Conservation (phyloP, 768 basidiomycete species). For the Russula brevipes region DNA sequence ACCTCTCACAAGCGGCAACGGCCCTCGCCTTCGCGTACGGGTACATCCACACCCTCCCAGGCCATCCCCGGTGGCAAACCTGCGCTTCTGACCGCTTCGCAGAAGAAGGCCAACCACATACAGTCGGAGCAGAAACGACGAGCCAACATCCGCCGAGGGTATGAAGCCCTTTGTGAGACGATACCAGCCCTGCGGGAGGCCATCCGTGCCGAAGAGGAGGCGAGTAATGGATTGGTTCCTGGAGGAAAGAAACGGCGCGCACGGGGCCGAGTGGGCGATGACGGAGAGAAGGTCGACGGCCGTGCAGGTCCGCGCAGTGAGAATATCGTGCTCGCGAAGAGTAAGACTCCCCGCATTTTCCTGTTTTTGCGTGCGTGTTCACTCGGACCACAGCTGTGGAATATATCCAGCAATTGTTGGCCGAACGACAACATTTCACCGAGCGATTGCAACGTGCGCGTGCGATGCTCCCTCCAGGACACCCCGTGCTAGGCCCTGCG, state of each 20-base stretch:
- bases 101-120: slow-evolving; percentile 93
- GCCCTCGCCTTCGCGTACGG: slow-evolving; percentile 18
- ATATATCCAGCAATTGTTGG: slow-evolving; percentile 63
- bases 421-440: slow-evolving; percentile 52
- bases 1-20: slow-evolving; percentile 17
- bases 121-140: slow-evolving; percentile 91
- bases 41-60: slow-evolving; percentile 20
- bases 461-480: slow-evolving; percentile 49
- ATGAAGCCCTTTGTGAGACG: slow-evolving; percentile 79
- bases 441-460: slow-evolving; percentile 58
- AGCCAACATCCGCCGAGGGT: slow-evolving; percentile 84
- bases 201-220: slow-evolving; percentile 69
- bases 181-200: slow-evolving; percentile 81
- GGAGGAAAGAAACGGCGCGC: slow-evolving; percentile 29
- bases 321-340: slow-evolving; percentile 82
- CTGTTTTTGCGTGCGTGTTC: slow-evolving; percentile 16
- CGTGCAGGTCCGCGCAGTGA: slow-evolving; percentile 87
- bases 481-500: slow-evolving; percentile 47
- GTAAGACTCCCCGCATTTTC: slow-evolving; percentile 46
- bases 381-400: slow-evolving; percentile 64
- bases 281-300: slow-evolving; percentile 69
- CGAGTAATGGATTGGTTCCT: slow-evolving; percentile 37
- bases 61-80: slow-evolving; percentile 29
- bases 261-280: slow-evolving; percentile 34
- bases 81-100: slow-evolving; percentile 64